Evolutionary conservation across 2,329 filamentous ascomycete species (phyloP).

Genomic region (Claviceps digitariae): DNA sequence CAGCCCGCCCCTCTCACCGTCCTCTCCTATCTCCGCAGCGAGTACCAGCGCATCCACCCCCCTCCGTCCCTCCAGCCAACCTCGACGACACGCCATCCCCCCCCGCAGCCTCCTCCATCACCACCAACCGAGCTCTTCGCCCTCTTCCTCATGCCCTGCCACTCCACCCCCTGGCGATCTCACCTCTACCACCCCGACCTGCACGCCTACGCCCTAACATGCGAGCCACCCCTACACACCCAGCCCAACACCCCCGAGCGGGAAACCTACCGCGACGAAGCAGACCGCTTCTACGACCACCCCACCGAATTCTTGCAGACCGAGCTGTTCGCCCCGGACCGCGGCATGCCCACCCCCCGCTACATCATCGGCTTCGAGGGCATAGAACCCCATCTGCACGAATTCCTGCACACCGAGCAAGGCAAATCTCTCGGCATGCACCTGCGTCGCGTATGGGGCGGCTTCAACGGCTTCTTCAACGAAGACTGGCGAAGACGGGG

Average conservation of each 20-base stretch:
- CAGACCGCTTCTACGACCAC: slow-evolving; percentile 76
- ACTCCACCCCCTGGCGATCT: slow-evolving; percentile 89
- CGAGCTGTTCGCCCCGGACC: slow-evolving; percentile 30
- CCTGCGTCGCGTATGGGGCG: slow-evolving; percentile 37
- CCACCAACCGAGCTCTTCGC: slow-evolving; percentile 40
- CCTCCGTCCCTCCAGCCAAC: slow-evolving; percentile 8
- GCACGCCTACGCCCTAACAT: slow-evolving; percentile 71
- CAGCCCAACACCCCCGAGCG: slow-evolving; percentile 46
- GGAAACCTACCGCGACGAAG: slow-evolving; percentile 67
- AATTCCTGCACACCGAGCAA: slow-evolving; percentile 29
- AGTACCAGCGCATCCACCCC: slow-evolving; percentile 50
- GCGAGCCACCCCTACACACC: slow-evolving; percentile 71
- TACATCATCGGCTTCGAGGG: slow-evolving; percentile 51
- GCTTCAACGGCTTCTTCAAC: slow-evolving; percentile 48
- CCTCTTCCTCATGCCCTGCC: slow-evolving; percentile 88
- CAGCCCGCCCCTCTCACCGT: slow-evolving; percentile 68
- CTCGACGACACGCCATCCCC: slow-evolving; percentile 8
- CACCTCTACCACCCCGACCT: slow-evolving; percentile 66
- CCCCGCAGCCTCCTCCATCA: slow-evolving; percentile 10
- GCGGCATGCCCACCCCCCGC: slow-evolving; percentile 26
- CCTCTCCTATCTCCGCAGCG: slow-evolving; percentile 57
- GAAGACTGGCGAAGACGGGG: slow-evolving; percentile 46
- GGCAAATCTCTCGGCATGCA: slow-evolving; percentile 28
- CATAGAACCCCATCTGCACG: slow-evolving; percentile 32
- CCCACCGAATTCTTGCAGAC: slow-evolving; percentile 37